Evolutionary conservation across 768 basidiomycete species (phyloP).

Genomic region (Fomitopsis pulvina): DNA sequence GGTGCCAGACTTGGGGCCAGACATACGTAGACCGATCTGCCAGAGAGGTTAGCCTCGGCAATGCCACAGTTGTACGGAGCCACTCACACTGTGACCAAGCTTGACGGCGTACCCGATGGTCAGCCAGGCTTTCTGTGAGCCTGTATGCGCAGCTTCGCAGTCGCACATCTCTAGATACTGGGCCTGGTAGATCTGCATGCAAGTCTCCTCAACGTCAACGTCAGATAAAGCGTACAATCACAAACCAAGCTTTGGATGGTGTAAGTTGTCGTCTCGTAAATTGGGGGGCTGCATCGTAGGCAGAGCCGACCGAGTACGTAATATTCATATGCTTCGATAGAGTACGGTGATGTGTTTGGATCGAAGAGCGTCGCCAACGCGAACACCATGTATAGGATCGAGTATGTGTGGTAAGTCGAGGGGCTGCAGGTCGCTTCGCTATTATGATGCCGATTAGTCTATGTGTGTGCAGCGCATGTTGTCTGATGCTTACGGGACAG

Average conservation of each 20-base stretch:
- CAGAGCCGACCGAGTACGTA: constrained; percentile 52
- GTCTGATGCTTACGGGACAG: constrained; percentile 28
- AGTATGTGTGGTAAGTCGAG: constrained; percentile 44
- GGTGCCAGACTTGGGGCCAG: too few relatives aligned
- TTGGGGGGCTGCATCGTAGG: constrained; percentile 40
- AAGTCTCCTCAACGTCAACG: constrained; percentile 22
- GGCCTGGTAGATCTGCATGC: constrained; percentile 31
- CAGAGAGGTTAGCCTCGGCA: not conserved
- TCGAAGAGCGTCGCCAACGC: constrained; percentile 63
- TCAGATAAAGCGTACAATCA: constrained; percentile 1
- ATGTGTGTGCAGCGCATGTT: not conserved
- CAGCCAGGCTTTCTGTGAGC: constrained; percentile 45
- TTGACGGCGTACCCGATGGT: constrained; percentile 54
- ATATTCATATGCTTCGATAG: constrained; percentile 53
- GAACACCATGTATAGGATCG: constrained; percentile 61
- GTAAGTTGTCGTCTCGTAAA: constrained; percentile 43
- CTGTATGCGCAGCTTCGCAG: constrained; percentile 32
- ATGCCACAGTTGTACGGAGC: not conserved
- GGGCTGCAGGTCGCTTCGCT: constrained; percentile 29
- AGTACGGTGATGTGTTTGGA: constrained; percentile 37
- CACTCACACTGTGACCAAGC: constrained; percentile 52
- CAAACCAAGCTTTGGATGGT: constrained; percentile 50
- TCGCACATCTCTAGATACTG: constrained; percentile 54
- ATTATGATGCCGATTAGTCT: constrained; percentile 16
- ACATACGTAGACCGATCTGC: constrained; percentile 42